Evolutionary conservation across 192 early-diverging fungal genomes (phyloP), one percentile per base, ranked within the genome.

Genomic region (Geosiphon pyriformis): DNA sequence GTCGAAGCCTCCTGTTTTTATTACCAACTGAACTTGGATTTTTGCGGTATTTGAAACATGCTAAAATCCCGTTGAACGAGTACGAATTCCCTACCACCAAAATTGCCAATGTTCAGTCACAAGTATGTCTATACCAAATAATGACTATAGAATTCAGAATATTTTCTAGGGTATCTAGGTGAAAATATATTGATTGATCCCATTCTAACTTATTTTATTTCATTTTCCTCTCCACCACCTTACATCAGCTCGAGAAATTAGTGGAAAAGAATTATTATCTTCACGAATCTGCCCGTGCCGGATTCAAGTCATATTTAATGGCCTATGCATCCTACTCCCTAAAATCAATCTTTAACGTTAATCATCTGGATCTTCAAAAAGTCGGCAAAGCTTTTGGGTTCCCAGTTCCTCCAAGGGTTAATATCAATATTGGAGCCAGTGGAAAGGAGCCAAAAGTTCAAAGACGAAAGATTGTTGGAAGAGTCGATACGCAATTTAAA

Each of bases 181-280:
- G 4, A 23, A 12, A 7, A 20, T 12, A 12, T 12, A 20, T 12
- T 12, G 8, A 55, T 27, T 12, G 11, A 11, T 55, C 11, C 12
- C 53, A 10, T 55, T 12, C 20, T 23, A 29, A 1, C 23, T 27
- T 20, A 12, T 4, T 1, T 27, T 55, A 12, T 27, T 23, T 1
- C 12, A 4, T 12, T 1, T 55, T 4, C 1, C 11, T 20, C 23
- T 20, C 12, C 53, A 20, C 20, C 4, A 12, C 4, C 4, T 12
- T 55, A 22, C 2, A 22, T 25, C 68, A 92, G 81, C 86, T 99
- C n/a, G 97, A 99, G 71, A 87, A 90, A 68, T 85, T 99, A 48
- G 85, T 99, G 0, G 90, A 95, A 71, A 96, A 95, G 81, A 99
- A 99, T 79, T 97, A 93, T 71, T 99, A 98, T 74, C 82, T 99